Evolutionary conservation across 768 basidiomycete species (phyloP).

Genomic region (Lyophyllum shimeji): DNA sequence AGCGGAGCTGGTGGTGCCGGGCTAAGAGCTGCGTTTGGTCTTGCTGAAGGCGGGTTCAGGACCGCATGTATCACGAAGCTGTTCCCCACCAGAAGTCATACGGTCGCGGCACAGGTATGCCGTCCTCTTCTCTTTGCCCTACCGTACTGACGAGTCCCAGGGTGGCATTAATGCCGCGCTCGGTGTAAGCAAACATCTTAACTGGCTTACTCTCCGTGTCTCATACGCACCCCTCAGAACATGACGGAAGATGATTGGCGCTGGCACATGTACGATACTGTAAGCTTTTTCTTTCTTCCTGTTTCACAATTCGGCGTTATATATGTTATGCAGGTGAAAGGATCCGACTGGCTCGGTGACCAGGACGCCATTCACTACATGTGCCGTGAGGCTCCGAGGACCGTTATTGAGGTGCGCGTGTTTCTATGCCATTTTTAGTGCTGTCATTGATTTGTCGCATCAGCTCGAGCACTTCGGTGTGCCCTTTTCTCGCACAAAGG

Average conservation of each 20-base stretch:
- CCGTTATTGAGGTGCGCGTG: constrained; percentile 79
- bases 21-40: constrained; percentile 95
- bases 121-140: neutral
- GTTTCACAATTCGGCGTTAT: neutral
- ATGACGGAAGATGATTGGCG: constrained; percentile 99
- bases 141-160: constrained; percentile 35
- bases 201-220: constrained; percentile 8
- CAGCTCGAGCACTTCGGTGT: constrained; percentile 99
- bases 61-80: constrained; percentile 99
- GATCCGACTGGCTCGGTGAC: constrained; percentile 99
- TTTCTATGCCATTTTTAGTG: neutral
- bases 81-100: constrained; percentile 98
- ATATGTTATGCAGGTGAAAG: constrained; percentile 73
- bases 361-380: constrained; percentile 99
- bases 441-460: constrained; percentile 2
- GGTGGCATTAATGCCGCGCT: constrained; percentile 99
- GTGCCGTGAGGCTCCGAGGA: constrained; percentile 94
- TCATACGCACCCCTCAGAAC: constrained; percentile 50
- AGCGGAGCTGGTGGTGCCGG: constrained; percentile 99
- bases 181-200: constrained; percentile 55
- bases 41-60: constrained; percentile 97
- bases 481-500: constrained; percentile 97
- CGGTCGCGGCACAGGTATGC: constrained; percentile 92
- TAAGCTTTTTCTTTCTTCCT: constrained; percentile 34
- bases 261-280: constrained; percentile 98